A percentile compares a stretch with the other conserved stretches of the same genome.
These are phyloP conservation scores for Saccharomyces hybrid DNA, from an alignment of 1,139 yeast genomes.

Conservation along the genomic window DNA sequence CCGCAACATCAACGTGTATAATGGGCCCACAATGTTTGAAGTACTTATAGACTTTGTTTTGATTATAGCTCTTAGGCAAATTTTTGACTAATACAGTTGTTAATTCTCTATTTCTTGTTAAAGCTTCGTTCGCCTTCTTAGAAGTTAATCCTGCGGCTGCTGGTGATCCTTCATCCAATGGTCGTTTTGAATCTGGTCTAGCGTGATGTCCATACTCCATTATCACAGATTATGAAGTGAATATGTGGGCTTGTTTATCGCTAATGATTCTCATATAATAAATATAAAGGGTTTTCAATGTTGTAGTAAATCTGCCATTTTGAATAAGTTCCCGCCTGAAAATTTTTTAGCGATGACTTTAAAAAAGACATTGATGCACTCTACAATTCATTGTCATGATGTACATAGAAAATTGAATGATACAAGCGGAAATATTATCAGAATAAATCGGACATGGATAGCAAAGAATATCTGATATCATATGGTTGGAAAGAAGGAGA, in stretches of 20 bases:
- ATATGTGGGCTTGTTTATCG: background rate
- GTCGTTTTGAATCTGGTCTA: background rate
- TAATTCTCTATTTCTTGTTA: conserved; percentile 18
- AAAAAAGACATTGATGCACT: background rate
- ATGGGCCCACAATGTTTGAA: conserved; percentile 61
- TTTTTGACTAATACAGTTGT: conserved; percentile 27
- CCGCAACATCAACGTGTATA: conserved; percentile 31
- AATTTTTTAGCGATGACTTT: conserved; percentile 13
- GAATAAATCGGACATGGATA: conserved; percentile 47
- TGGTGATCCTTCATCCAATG: background rate
- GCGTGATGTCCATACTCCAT: background rate
- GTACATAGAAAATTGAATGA: conserved; percentile 3
- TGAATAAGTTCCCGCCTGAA: background rate
- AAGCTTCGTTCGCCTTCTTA: background rate
- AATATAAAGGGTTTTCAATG: background rate
- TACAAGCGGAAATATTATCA: background rate
- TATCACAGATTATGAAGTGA: background rate
- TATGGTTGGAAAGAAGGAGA: conserved; percentile 94
- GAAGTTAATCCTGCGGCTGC: background rate
- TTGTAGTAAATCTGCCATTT: background rate
- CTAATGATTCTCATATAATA: background rate
- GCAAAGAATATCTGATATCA: conserved; percentile 60
- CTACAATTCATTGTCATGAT: background rate
- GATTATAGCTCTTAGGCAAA: conserved; percentile 30
- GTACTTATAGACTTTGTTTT: conserved; percentile 33